phyloP scores from a whole-genome alignment of 345 rosid species.

The Sonneratia alba region DNA sequence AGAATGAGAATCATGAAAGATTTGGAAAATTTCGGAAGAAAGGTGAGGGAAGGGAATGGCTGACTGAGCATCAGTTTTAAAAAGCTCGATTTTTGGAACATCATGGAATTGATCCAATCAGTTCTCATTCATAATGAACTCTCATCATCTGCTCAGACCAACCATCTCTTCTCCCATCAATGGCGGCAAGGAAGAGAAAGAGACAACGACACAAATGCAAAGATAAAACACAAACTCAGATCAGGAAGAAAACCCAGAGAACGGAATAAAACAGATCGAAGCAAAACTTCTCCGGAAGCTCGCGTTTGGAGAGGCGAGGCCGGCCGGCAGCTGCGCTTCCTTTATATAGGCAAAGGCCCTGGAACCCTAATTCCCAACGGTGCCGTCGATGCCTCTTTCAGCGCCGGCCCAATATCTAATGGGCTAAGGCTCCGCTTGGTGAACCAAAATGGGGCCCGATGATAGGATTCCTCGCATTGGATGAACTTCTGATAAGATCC shows the following conservation, averaged over 20 bases:
- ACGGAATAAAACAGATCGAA: neutral
- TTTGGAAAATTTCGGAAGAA: neutral
- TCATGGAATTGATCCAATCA: conserved; percentile 4
- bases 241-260: neutral
- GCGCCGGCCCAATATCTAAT: neutral
- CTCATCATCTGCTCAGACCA: conserved; percentile 10
- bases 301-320: neutral
- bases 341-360: neutral
- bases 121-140: neutral
- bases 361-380: neutral
- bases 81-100: conserved; percentile 12
- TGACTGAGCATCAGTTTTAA: conserved; percentile 12
- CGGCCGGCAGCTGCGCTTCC: neutral
- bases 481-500: no score
- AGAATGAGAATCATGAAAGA: neutral
- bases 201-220: neutral
- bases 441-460: no score
- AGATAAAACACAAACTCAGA: neutral
- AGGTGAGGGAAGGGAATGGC: neutral
- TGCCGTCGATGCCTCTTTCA: neutral
- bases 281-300: neutral
- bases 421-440: neutral
- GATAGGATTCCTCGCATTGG: no score
- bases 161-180: neutral
- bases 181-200: neutral